Conservation (phyloP, 306 rosid species). For the Dalbergia cultrata region DNA sequence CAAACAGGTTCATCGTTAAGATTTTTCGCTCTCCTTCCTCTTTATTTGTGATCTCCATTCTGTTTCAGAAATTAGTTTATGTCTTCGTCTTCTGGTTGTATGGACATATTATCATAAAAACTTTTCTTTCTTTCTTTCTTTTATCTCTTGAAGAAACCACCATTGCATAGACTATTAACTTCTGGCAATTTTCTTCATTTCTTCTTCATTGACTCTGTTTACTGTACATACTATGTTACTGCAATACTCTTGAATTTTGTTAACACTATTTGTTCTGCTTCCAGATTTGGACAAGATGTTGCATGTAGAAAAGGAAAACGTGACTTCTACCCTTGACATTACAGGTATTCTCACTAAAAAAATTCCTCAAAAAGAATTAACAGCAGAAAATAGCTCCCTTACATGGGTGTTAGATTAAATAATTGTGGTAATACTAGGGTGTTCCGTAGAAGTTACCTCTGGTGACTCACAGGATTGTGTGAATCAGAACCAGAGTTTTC, state of each 20-base stretch:
- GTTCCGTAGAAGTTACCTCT: neutral
- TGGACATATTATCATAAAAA: neutral
- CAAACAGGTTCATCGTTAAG: no score
- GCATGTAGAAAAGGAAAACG: constrained; percentile 50
- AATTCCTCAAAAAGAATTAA: neutral
- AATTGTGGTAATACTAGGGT: neutral
- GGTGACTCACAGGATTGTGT: no score
- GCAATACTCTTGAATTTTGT: constrained; percentile 32
- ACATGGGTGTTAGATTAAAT: constrained; percentile 11
- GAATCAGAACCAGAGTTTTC: constrained; percentile 11
- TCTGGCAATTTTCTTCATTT: constrained; percentile 7
- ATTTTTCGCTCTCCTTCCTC: neutral
- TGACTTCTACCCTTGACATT: constrained; percentile 52
- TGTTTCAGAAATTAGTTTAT: constrained; percentile 17
- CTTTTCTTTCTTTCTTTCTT: neutral
- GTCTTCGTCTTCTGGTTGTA: constrained; percentile 25
- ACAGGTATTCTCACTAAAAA: constrained; percentile 45
- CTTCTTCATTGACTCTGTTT: constrained; percentile 13
- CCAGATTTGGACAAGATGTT: constrained; percentile 49
- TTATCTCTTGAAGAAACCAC: neutral
- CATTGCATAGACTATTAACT: neutral
- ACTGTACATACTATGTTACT: constrained; percentile 1
- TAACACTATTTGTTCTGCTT: constrained; percentile 46
- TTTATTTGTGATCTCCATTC: constrained; percentile 11
- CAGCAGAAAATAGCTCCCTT: neutral